These are phyloP conservation scores for Obelidium mucronatum DNA, from an alignment of 192 early-diverging fungal genomes.

Conservation along the genomic window DNA sequence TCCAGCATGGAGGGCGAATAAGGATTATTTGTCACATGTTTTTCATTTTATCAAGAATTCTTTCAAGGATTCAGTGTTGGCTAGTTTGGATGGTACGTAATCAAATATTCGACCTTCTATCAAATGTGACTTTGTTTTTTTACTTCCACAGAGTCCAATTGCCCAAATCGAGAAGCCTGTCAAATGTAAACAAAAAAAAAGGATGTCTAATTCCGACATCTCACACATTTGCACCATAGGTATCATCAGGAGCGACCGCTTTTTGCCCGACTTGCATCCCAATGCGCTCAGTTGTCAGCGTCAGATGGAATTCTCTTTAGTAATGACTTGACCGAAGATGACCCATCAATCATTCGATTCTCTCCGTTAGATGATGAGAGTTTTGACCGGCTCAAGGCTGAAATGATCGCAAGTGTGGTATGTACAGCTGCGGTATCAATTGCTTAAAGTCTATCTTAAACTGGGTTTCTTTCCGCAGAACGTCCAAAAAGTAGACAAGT, in stretches of 20 bases:
- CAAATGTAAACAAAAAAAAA: conserved; percentile 57
- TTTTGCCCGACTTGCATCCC: conserved; percentile 74
- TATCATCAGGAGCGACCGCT: conserved; percentile 64
- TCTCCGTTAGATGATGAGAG: conserved; percentile 59
- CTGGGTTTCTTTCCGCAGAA: conserved; percentile 10
- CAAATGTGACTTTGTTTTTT: background rate
- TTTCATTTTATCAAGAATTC: conserved; percentile 87
- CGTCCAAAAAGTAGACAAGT: conserved; percentile 17
- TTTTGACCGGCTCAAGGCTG: conserved; percentile 58
- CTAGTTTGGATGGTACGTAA: conserved; percentile 57
- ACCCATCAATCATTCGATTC: conserved; percentile 67
- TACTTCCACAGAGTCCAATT: conserved; percentile 56
- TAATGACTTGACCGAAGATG: conserved; percentile 39
- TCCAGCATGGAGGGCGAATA: conserved; percentile 80
- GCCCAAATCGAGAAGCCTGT: conserved; percentile 70
- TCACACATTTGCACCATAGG: conserved; percentile 38
- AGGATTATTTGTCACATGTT: conserved; percentile 84
- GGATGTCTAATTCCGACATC: too few relatives aligned
- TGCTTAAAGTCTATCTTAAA: background rate
- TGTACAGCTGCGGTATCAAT: background rate
- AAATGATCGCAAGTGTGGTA: conserved; percentile 48
- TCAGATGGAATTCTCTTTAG: conserved; percentile 69
- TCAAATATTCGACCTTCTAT: too few relatives aligned
- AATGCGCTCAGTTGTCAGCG: conserved; percentile 77
- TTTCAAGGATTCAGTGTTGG: conserved; percentile 82